Conservation (phyloP, 2,329 filamentous ascomycete genomes). For the Cladosporium sp. region DNA sequence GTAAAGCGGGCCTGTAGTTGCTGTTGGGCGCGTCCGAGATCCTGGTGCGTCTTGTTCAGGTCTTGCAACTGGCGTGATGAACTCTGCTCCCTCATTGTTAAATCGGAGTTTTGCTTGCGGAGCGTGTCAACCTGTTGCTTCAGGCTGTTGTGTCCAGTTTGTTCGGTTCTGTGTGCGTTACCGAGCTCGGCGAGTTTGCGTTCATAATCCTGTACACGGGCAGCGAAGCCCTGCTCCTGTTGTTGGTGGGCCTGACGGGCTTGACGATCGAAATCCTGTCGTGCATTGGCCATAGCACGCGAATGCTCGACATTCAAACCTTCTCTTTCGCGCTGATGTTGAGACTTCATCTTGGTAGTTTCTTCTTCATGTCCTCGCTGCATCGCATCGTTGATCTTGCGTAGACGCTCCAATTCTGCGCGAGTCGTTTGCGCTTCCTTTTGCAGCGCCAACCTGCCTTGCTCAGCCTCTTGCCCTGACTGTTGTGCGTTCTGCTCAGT, state of each 20-base stretch:
- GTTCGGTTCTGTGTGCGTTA: conserved; percentile 27
- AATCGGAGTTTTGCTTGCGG: conserved; percentile 12
- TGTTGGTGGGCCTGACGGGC: conserved; percentile 18
- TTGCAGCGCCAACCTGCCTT: conserved; percentile 34
- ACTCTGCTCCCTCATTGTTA: neutral
- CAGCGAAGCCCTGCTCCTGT: conserved; percentile 15
- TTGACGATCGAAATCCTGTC: conserved; percentile 26
- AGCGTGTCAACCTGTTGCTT: conserved; percentile 29
- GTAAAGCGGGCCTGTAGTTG: conserved; percentile 14
- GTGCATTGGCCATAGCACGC: conserved; percentile 23
- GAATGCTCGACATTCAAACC: conserved; percentile 32
- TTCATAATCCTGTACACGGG: conserved; percentile 27
- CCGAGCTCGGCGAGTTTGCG: conserved; percentile 26
- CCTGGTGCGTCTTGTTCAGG: conserved; percentile 19
- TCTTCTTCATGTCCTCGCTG: conserved; percentile 64
- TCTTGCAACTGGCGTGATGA: conserved; percentile 22
- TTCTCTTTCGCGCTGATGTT: conserved; percentile 36
- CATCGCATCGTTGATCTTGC: conserved; percentile 65
- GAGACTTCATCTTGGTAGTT: conserved; percentile 43
- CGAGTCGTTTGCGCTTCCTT: conserved; percentile 44
- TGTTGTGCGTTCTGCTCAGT: conserved; percentile 53
- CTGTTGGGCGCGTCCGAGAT: conserved; percentile 15
- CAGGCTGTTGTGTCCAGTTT: conserved; percentile 24
- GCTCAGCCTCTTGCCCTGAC: conserved; percentile 55
- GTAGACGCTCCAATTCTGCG: conserved; percentile 50